phyloP scores from a whole-genome alignment of 257 asterid genomes.

The Solanum chaucha region DNA sequence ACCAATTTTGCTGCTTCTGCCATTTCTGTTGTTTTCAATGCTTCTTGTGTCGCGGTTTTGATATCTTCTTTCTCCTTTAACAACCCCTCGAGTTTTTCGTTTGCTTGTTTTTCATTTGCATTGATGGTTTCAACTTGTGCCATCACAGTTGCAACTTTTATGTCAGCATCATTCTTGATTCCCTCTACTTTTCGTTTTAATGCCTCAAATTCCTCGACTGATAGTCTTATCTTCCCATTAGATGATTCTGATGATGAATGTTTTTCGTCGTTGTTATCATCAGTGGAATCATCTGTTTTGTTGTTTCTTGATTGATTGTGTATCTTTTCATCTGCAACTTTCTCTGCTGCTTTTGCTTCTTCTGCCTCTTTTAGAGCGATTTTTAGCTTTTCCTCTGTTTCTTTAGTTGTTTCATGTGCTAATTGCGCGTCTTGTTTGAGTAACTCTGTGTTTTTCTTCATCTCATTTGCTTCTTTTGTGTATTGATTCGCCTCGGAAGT shows the following conservation, averaged over 20 bases:
- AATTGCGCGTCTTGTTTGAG: constrained; percentile 49
- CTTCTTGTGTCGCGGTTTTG: constrained; percentile 54
- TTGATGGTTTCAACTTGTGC: constrained; percentile 27
- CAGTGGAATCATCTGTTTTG: not conserved
- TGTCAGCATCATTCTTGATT: constrained; percentile 16
- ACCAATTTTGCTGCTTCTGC: constrained; percentile 82
- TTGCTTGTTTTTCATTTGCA: constrained; percentile 70
- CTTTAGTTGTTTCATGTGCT: constrained; percentile 33
- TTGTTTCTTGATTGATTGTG: not conserved
- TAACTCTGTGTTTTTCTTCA: constrained; percentile 50
- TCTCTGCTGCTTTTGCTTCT: constrained; percentile 53
- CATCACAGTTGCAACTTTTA: constrained; percentile 28
- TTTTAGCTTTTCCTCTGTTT: constrained; percentile 49
- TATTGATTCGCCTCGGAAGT: constrained; percentile 31
- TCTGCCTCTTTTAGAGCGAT: constrained; percentile 45
- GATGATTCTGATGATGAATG: not conserved
- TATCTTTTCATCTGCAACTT: not conserved
- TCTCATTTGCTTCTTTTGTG: constrained; percentile 38
- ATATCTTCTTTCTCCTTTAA: constrained; percentile 58
- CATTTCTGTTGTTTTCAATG: constrained; percentile 65
- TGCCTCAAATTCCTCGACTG: constrained; percentile 9
- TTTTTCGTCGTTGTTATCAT: not conserved
- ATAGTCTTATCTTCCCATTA: constrained; percentile 13
- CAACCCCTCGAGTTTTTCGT: constrained; percentile 39
- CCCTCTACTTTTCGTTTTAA: constrained; percentile 11